Evolutionary conservation across 768 basidiomycete species (phyloP), one percentile per base, ranked within the genome.

Genomic region (Trametes punicea): DNA sequence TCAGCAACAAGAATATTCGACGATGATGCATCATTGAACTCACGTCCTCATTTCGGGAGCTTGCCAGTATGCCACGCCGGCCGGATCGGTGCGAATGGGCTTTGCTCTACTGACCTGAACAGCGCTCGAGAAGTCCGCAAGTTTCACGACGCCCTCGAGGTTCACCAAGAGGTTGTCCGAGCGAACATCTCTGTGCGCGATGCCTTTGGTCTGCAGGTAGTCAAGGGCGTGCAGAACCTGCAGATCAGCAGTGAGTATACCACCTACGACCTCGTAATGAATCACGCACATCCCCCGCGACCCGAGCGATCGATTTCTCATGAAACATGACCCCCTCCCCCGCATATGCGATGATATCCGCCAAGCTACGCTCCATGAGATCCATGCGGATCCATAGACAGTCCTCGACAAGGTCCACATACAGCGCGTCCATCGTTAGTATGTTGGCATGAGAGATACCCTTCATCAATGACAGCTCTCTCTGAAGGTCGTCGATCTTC

Each of bases 381-480:
- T 92, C 90, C 91, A 93, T 93, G 59, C 85, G 75, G 46, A 93
- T 85, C 91, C 91, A 93, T 33, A 93, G 70, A 55, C 83, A 61
- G 50, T 75, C 74, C 40, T 70, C 73, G 31, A 75, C 73, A 3
- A 85, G 66, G 62, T 86, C 82, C 26, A 89, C 83, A 68, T 89
- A 90, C 21, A 90, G 70, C 40, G 77, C 81, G 64, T 90, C 88
- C 74, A 88, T 79, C 3, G 76, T 70, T 18, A 93, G 72, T 6
- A 92, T 64, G 69, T 90, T 81, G 56, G 79, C 76, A 60, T 90
- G 82, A 52, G 75, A 69, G 47, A 88, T 46, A 15, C 78, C 75
- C 45, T 72, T 77, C 76, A 90, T 76, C 47, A 92, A 52, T 8
- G 60, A 67, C 36, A 90, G 66, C 71, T 93, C 90, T 40, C 75